Conservation (phyloP, 225 moss, liverwort and hornwort genomes). For the Marchantia paleacea region DNA sequence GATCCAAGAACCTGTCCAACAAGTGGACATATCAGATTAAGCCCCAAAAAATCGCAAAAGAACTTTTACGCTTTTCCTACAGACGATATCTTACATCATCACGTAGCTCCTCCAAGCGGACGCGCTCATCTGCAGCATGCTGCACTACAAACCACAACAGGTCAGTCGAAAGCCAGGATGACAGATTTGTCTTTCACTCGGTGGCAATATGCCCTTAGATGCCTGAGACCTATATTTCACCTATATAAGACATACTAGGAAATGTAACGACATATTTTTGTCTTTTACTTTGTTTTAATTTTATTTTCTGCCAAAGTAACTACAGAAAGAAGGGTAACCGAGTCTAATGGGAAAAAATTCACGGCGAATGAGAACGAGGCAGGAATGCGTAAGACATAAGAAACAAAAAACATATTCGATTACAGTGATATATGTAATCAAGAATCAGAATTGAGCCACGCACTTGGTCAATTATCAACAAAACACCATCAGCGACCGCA, state of each 20-base stretch:
- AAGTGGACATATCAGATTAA: not conserved
- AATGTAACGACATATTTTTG: too few species aligned
- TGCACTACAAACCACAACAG: slow-evolving; percentile 29
- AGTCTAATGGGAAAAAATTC: not conserved
- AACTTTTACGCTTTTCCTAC: not conserved
- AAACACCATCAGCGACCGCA: slow-evolving; percentile 62
- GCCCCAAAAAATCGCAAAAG: slow-evolving; percentile 1
- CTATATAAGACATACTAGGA: too few species aligned
- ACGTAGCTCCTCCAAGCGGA: slow-evolving; percentile 88
- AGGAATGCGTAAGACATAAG: not conserved
- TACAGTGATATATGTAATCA: too few species aligned
- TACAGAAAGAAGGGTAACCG: not conserved
- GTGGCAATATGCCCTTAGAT: too few species aligned
- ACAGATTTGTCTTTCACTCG: too few species aligned
- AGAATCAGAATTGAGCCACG: not conserved
- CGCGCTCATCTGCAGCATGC: slow-evolving; percentile 99
- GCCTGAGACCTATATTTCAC: too few species aligned
- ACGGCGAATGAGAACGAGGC: not conserved
- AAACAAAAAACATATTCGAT: not conserved
- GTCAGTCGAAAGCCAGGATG: too few species aligned
- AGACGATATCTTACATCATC: slow-evolving; percentile 48
- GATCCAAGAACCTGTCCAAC: slow-evolving; percentile 62
- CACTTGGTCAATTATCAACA: slow-evolving; percentile 93
- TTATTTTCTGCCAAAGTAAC: not conserved
- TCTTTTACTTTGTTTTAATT: too few species aligned